Base-by-base conservation (phyloP, 179 eudicot genomes). In the Camellia oleifera region DNA sequence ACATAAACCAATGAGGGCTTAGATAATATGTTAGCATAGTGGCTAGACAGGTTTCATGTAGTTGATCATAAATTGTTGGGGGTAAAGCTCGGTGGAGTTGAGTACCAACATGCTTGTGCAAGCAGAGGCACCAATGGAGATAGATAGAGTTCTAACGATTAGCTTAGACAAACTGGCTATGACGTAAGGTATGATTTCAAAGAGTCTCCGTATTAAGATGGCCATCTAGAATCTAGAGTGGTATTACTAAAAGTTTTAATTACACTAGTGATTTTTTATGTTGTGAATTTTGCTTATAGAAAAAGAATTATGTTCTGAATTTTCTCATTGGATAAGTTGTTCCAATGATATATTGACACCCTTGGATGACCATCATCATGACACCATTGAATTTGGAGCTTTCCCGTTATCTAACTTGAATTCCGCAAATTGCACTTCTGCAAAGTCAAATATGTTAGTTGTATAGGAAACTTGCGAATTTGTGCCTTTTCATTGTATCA, bases 401-500 rank as follows among this genome's bases (percentile, higher is more conserved):
- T 45, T 17, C 56, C 14, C 4, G 9, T 11, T 15, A 17, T 44
- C 23, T 69, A 12, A 17, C n/a, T 44, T 44, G 2, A 2, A 69
- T 10, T 4, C 9, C 7, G 26, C 53, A 44, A 14, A 17, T n/a
- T 69, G 15, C 74, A 46, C 54, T 69, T 46, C 7, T 45, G 45
- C 3, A 45, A 46, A 69, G 23, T 68, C 5, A 68, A 32, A 32
- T 32, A 32, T 32, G 40, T 32, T 32, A 32, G 40, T 46, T 1
- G 74, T 45, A n/a, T 69, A 7, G 8, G 1, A 42, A 69, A 69
- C 63, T 5, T 4, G 6, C 8, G 5, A 69, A 54, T 7, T 69
- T 69, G 74, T 69, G 56, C 74, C 53, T 69, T 68, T 44, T 69
- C 56, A n/a, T 69, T 46, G 53, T 42, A 7, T 15, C 23, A 18